These are phyloP conservation scores for Neurospora sp. DNA, from an alignment of 495 filamentous ascomycete species.

Conservation along the genomic window DNA sequence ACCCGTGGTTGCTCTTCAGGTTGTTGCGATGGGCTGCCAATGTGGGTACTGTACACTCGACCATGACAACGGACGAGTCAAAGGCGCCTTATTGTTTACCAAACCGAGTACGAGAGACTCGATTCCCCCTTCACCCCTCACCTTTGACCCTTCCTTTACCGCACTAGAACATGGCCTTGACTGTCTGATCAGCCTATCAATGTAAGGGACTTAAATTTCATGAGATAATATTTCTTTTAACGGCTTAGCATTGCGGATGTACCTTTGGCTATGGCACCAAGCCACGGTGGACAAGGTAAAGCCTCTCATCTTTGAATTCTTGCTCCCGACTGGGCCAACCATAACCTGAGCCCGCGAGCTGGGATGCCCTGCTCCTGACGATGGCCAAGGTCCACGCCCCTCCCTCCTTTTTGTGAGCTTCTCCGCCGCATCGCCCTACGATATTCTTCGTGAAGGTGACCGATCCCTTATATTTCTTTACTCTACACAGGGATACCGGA, in stretches of 20 bases:
- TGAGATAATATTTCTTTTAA: background rate
- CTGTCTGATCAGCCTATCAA: no score
- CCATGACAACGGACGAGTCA: background rate
- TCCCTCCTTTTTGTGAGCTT: background rate
- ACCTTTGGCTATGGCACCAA: background rate
- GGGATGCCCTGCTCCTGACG: background rate
- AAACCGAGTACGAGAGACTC: background rate
- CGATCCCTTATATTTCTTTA: background rate
- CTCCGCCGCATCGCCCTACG: background rate
- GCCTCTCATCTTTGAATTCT: background rate
- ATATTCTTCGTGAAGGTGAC: background rate
- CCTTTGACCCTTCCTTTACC: background rate
- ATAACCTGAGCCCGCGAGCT: background rate
- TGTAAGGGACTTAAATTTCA: no score
- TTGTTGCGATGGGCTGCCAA: background rate
- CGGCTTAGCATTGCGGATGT: background rate
- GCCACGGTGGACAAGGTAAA: background rate
- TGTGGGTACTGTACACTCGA: background rate
- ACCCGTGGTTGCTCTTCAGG: background rate
- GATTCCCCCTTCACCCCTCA: background rate
- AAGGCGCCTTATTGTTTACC: background rate
- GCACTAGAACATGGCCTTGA: background rate
- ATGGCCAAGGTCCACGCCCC: background rate
- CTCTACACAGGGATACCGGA: background rate
- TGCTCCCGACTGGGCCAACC: background rate